These are phyloP conservation scores for Marvania coccoides DNA, from an alignment of 139 green algal genomes.

Conservation along the genomic window DNA sequence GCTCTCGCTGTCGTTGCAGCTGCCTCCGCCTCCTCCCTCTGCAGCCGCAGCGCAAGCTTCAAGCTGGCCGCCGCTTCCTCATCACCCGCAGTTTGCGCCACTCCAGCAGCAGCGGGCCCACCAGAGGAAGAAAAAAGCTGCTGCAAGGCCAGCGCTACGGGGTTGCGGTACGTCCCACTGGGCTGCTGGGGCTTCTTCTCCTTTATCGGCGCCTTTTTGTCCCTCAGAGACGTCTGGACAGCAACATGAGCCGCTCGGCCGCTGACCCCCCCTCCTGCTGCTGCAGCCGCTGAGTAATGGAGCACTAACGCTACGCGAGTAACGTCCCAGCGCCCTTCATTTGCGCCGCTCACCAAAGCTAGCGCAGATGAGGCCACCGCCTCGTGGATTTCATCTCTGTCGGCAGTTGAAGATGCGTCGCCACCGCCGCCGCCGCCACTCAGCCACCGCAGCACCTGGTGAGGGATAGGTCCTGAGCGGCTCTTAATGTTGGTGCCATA, in stretches of 20 bases:
- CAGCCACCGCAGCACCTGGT: constrained; percentile 1
- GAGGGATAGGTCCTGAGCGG: constrained; percentile 7
- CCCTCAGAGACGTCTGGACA: too few relatives aligned
- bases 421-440: not conserved
- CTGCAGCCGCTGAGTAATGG: not conserved
- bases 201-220: not conserved
- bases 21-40: constrained; percentile 6
- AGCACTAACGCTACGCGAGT: not conserved
- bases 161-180: constrained; percentile 2
- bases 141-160: constrained; percentile 4
- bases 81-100: not conserved
- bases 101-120: not conserved
- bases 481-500: constrained; percentile 15
- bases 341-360: not conserved
- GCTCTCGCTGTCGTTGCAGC: not conserved
- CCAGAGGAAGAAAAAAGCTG: not conserved
- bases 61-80: constrained; percentile 2
- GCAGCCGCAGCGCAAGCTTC: constrained; percentile 6
- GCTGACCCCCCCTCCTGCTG: not conserved
- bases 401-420: not conserved
- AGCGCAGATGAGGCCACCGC: not conserved
- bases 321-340: not conserved
- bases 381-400: not conserved
- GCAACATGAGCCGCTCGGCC: too few relatives aligned
- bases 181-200: not conserved